Evolutionary conservation across 1,139 yeast genomes (phyloP), one percentile per base, ranked within the genome.

Genomic region (Pichia sp.): DNA sequence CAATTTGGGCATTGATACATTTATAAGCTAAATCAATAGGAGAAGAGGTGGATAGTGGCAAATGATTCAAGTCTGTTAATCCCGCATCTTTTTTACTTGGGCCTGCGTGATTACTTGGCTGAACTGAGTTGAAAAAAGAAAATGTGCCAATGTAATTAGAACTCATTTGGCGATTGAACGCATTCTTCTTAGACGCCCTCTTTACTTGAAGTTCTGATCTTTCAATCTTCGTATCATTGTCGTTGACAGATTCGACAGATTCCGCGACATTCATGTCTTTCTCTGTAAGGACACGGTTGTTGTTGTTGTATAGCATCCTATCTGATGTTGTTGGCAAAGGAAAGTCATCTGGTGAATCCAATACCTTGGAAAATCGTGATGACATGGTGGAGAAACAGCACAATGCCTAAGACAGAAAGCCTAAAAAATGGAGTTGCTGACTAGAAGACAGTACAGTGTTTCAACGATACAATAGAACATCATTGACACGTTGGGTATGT

Each of bases 1-100:
- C 63, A 31, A 68, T 67, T 34, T 69, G 65, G 16, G 64, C 63
- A 12, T 62, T 52, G n/a, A 69, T 60, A 54, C 65, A 62, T 48
- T 64, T 65, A 16, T 62, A 61, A 6, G 70, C 69, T n/a, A 70
- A 55, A 20, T 57, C 59, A 34, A 67, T 55, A 2, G 72, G 69
- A 4, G 69, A 55, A 2, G 71, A 60, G 4, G 67, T 58, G 1
- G 70, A 63, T 36, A 67, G 53, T 7, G 69, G 64, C 30, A 69
- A 64, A 30, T 54, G 57, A n/a, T 42, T 48, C 36, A 59, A 47
- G 44, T 54, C 53, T 1, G 49, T 53, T n/a, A 55, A 51, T n/a
- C 36, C 55, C 14, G 27, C 3, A 34, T 53, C 56, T n/a, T 49
- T 51, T 30, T 46, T 54, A 7, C 7, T 50, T 30, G 17, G 41